Conservation (phyloP, 1,284 basidiomycete species). For the Papiliotrema laurentii region DNA sequence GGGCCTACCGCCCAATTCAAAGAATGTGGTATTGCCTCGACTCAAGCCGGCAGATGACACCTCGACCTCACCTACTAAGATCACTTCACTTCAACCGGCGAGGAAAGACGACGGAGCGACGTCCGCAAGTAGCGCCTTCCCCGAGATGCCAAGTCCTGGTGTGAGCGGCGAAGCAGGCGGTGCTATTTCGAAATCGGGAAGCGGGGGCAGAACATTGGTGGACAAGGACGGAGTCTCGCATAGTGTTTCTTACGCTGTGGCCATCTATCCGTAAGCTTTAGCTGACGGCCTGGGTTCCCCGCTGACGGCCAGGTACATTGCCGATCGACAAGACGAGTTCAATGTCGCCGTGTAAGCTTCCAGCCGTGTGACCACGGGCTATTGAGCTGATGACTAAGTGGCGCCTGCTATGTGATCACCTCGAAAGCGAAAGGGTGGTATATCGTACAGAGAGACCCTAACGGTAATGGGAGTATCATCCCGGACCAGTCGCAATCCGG, state of each 20-base stretch:
- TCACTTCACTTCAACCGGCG: slow-evolving; percentile 10
- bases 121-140: slow-evolving; percentile 32
- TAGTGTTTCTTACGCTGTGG: slow-evolving; percentile 49
- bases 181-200: slow-evolving; percentile 4
- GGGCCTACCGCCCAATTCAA: slow-evolving; percentile 29
- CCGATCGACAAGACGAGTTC: slow-evolving; percentile 95
- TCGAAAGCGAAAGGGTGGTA: slow-evolving; percentile 97
- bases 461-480: slow-evolving; percentile 73
- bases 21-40: slow-evolving; percentile 26
- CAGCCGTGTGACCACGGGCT: not conserved
- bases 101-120: slow-evolving; percentile 20
- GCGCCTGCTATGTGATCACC: slow-evolving; percentile 87
- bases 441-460: slow-evolving; percentile 92
- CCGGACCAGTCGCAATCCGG: slow-evolving; percentile 70
- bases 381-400: slow-evolving; percentile 51
- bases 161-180: slow-evolving; percentile 22
- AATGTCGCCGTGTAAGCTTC: slow-evolving; percentile 84
- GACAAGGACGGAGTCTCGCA: slow-evolving; percentile 39
- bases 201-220: slow-evolving; percentile 21
- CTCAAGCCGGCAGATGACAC: slow-evolving; percentile 29
- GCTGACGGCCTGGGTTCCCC: not conserved
- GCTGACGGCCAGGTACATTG: slow-evolving; percentile 72
- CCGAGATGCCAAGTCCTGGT: slow-evolving; percentile 42
- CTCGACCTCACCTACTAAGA: slow-evolving; percentile 32
- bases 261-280: slow-evolving; percentile 49